Percentiles rank a stretch among this genome's conserved stretches.
These are phyloP conservation scores for Apium graveolens DNA, from an alignment of 129 eudicot species.

Conservation along the genomic window DNA sequence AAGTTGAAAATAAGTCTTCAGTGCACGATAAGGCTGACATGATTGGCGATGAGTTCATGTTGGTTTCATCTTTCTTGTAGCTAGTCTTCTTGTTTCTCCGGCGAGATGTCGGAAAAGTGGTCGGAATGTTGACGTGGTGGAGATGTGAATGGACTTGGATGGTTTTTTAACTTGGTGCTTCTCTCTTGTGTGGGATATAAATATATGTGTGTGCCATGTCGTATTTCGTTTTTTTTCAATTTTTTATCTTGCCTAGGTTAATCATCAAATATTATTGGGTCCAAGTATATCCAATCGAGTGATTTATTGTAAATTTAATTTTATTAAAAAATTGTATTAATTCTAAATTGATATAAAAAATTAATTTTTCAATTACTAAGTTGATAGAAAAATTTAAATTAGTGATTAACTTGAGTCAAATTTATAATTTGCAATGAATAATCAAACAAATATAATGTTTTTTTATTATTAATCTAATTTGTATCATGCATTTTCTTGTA, in stretches of 20 bases:
- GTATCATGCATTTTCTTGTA: too few relatives aligned
- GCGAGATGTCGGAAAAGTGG: constrained; percentile 22
- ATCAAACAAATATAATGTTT: too few relatives aligned
- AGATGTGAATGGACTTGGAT: constrained; percentile 10
- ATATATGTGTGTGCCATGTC: not conserved
- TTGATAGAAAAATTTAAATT: too few relatives aligned
- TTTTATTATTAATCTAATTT: too few relatives aligned
- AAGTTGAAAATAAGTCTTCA: constrained; percentile 58
- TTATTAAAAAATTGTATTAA: too few relatives aligned
- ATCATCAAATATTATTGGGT: too few relatives aligned
- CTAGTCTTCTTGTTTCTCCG: not conserved
- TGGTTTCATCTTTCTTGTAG: constrained; percentile 22
- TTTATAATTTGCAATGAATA: too few relatives aligned
- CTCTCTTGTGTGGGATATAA: constrained; percentile 18
- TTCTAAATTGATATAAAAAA: too few relatives aligned
- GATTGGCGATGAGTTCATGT: constrained; percentile 39
- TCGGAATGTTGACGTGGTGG: constrained; percentile 9
- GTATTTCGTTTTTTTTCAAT: not conserved
- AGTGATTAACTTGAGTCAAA: too few relatives aligned
- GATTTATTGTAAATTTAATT: too few relatives aligned
- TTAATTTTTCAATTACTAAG: too few relatives aligned
- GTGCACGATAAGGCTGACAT: constrained; percentile 69
- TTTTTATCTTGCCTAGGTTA: not conserved
- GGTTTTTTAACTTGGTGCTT: constrained; percentile 3
- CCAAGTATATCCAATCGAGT: too few relatives aligned